phyloP scores from a whole-genome alignment of 163 green algal genomes.

The Picocystis sp. region DNA sequence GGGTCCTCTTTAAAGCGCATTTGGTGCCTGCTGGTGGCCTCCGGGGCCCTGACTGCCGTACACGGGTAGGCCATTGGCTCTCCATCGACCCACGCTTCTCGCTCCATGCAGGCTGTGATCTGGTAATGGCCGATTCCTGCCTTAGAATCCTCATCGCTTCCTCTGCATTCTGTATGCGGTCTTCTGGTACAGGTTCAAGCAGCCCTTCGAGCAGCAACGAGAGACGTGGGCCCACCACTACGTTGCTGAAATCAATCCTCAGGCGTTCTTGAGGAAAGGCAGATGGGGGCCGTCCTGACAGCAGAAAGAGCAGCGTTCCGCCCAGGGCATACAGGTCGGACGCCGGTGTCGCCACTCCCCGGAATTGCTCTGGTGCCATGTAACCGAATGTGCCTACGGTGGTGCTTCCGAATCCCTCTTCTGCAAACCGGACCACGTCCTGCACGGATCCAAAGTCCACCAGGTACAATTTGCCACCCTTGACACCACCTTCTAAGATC shows the following conservation, averaged over 20 bases:
- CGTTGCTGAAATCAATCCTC: slow-evolving; percentile 31
- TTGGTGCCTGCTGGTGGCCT: slow-evolving; percentile 16
- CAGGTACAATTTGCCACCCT: slow-evolving; percentile 33
- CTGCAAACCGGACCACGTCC: slow-evolving; percentile 20
- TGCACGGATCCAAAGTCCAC: slow-evolving; percentile 82
- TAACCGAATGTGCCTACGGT: slow-evolving; percentile 80
- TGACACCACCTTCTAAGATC: slow-evolving; percentile 17
- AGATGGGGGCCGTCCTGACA: slow-evolving; percentile 48
- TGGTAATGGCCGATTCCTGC: no score
- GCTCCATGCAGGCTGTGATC: no score
- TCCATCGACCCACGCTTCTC: no score
- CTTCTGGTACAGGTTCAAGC: slow-evolving; percentile 68
- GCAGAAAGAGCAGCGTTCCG: slow-evolving; percentile 68
- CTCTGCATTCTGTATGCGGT: slow-evolving; percentile 38
- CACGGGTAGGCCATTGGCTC: no score
- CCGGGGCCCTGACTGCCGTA: no score
- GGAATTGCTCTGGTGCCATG: slow-evolving; percentile 74
- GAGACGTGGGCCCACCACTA: slow-evolving; percentile 15
- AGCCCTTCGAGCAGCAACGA: slow-evolving; percentile 47
- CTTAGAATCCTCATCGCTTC: slow-evolving; percentile 34
- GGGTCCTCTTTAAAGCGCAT: slow-evolving; percentile 11
- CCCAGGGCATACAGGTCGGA: slow-evolving; percentile 79
- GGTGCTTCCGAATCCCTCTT: slow-evolving; percentile 35
- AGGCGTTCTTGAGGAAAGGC: slow-evolving; percentile 57
- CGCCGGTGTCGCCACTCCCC: slow-evolving; percentile 27